Percentiles rank a stretch among this genome's conserved stretches.
Evolutionary conservation across 805 yeast species (phyloP).

Genomic region (Kodamaea jinghongensis): DNA sequence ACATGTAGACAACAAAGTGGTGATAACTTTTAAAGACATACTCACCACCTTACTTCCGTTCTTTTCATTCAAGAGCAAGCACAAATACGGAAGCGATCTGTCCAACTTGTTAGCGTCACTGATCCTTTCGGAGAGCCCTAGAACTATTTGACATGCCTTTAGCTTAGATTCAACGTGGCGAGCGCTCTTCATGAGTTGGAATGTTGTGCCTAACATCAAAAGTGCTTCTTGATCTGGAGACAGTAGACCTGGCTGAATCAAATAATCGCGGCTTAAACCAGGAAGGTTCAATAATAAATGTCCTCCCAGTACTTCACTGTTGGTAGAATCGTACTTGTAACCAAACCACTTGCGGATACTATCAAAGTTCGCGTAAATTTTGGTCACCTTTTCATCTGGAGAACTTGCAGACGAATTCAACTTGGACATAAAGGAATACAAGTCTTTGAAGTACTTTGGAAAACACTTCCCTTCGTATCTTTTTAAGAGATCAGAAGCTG

Average conservation of each 20-base stretch:
- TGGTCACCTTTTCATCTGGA: constrained; percentile 36
- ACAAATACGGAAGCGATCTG: constrained; percentile 76
- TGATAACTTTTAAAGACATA: constrained; percentile 59
- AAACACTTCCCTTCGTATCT: constrained; percentile 52
- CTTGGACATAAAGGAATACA: constrained; percentile 43
- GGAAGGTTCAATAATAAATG: constrained; percentile 46
- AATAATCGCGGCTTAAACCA: constrained; percentile 47
- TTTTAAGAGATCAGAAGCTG: constrained; percentile 52
- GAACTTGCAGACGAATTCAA: constrained; percentile 17
- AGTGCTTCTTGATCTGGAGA: constrained; percentile 49
- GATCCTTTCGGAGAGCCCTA: constrained; percentile 71
- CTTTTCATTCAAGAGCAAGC: constrained; percentile 66
- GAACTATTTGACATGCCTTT: constrained; percentile 71
- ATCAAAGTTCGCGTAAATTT: constrained; percentile 58
- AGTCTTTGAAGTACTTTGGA: constrained; percentile 60
- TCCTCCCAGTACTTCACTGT: background rate
- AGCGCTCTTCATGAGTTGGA: constrained; percentile 48
- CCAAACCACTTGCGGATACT: constrained; percentile 30
- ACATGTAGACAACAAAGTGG: constrained; percentile 66
- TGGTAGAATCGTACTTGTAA: constrained; percentile 17
- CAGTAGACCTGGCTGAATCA: constrained; percentile 28
- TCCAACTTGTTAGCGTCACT: constrained; percentile 85
- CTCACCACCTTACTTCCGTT: constrained; percentile 53
- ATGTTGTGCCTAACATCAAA: constrained; percentile 54
- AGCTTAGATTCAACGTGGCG: constrained; percentile 57